These are phyloP conservation scores for Trichosporon sp. DNA, from an alignment of 1,284 basidiomycete species.

Conservation along the genomic window DNA sequence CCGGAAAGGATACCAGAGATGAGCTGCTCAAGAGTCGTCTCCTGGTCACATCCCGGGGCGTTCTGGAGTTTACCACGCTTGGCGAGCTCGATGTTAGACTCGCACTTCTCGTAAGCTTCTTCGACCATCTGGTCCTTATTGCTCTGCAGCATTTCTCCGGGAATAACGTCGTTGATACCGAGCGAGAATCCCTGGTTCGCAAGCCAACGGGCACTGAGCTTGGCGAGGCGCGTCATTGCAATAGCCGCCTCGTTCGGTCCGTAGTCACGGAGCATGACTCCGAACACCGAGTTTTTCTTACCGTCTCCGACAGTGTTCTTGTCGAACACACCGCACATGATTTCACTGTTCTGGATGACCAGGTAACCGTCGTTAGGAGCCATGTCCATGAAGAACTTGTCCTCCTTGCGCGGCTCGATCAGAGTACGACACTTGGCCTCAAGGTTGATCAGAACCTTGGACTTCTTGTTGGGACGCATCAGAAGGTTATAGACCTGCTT, in stretches of 20 bases:
- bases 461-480: conserved; percentile 89
- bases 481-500: conserved; percentile 97
- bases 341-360: conserved; percentile 95
- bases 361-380: conserved; percentile 98
- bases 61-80: conserved; percentile 93
- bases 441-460: conserved; percentile 86
- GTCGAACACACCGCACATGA: conserved; percentile 99
- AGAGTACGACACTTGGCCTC: conserved; percentile 95
- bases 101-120: conserved; percentile 84
- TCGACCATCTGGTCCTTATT: conserved; percentile 88
- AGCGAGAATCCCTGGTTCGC: conserved; percentile 98
- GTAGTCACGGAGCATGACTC: conserved; percentile 96
- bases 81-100: conserved; percentile 82
- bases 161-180: conserved; percentile 98
- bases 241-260: conserved; percentile 90
- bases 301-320: conserved; percentile 97
- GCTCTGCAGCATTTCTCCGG: conserved; percentile 75
- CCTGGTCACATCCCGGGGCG: conserved; percentile 93
- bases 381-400: conserved; percentile 69
- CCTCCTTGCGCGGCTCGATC: conserved; percentile 69
- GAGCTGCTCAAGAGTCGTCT: conserved; percentile 92
- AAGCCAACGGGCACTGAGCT: conserved; percentile 92
- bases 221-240: conserved; percentile 96
- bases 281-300: conserved; percentile 99
- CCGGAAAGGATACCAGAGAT: conserved; percentile 92